These are phyloP conservation scores for Pseudoscleropodium purum DNA, from an alignment of 225 moss, liverwort and hornwort species.

Conservation along the genomic window DNA sequence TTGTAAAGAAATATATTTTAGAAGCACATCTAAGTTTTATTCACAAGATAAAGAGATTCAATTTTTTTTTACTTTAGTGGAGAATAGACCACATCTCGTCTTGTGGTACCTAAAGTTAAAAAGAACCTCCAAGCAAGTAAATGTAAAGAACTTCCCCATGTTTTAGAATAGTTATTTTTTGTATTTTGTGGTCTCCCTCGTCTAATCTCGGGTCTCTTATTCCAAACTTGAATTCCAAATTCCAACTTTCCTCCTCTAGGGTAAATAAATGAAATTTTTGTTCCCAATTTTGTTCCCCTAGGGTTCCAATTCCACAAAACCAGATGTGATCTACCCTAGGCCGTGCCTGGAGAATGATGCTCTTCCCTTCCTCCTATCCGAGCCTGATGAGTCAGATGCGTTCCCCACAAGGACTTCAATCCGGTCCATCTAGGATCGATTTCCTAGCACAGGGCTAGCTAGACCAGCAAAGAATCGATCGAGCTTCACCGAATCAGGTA, in stretches of 20 bases:
- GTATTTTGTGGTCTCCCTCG: accelerated
- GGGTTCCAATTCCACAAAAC: too few relatives aligned
- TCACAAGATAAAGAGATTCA: accelerated
- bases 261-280: too few relatives aligned
- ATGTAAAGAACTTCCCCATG: neutral
- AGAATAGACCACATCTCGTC: neutral
- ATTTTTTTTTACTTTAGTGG: accelerated
- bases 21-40: neutral
- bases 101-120: neutral
- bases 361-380: too few relatives aligned
- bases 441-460: neutral
- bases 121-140: neutral
- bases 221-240: too few relatives aligned
- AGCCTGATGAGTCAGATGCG: neutral
- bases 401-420: neutral
- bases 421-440: neutral
- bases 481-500: neutral
- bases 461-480: neutral
- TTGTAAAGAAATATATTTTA: neutral
- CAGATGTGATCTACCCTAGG: too few relatives aligned
- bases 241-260: too few relatives aligned
- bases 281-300: too few relatives aligned
- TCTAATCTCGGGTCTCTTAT: neutral
- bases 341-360: too few relatives aligned
- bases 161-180: accelerated